These are phyloP conservation scores for Leccinum subgranulosum DNA, from an alignment of 768 basidiomycete species.

Conservation along the genomic window DNA sequence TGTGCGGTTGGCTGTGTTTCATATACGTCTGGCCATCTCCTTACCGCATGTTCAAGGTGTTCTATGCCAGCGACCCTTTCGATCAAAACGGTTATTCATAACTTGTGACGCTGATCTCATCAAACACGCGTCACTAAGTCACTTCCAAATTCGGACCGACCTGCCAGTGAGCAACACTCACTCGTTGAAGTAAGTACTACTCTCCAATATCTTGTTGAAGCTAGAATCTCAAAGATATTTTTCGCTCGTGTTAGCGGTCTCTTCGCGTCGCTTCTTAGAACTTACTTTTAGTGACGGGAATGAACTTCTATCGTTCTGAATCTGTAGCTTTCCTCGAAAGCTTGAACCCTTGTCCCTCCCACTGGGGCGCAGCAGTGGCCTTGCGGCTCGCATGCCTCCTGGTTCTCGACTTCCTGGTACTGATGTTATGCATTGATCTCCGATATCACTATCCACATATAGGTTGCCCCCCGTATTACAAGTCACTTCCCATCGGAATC, in stretches of 20 bases:
- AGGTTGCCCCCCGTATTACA: neutral
- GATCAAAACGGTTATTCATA: neutral
- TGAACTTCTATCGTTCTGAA: neutral
- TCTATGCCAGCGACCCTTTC: neutral
- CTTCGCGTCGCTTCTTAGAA: neutral
- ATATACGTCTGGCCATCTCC: slow-evolving; percentile 1
- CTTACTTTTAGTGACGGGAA: neutral
- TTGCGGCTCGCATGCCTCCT: neutral
- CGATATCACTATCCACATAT: neutral
- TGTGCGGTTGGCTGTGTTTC: slow-evolving; percentile 3
- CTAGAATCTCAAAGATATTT: neutral
- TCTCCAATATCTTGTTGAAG: too few species aligned
- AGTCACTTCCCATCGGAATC: neutral
- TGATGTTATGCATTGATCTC: neutral
- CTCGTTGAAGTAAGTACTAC: too few species aligned
- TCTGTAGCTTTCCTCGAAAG: neutral
- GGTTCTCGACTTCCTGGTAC: slow-evolving; percentile 1
- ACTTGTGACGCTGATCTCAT: neutral
- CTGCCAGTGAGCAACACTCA: too few species aligned
- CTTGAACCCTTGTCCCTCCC: neutral
- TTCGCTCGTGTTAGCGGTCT: neutral
- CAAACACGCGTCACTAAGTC: neutral
- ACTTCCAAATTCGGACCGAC: neutral
- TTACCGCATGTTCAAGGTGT: neutral
- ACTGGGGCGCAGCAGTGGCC: neutral